Percentiles rank a stretch among this genome's conserved stretches.
These are phyloP conservation scores for Protomyces inouyei DNA, from an alignment of 1,139 yeast genomes.

Conservation along the genomic window DNA sequence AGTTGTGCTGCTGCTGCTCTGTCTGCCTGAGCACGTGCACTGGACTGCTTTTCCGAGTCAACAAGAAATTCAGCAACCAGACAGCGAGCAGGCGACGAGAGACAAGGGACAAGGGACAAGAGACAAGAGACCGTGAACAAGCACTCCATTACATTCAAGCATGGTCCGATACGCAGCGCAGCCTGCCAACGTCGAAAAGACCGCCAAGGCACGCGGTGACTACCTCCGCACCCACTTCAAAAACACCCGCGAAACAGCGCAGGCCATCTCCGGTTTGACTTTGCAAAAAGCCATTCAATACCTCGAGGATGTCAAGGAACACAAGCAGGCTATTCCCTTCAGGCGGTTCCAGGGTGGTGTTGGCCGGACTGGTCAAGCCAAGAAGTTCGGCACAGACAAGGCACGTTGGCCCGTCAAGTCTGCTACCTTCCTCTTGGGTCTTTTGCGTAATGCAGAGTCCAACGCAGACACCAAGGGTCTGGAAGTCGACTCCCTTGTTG, in stretches of 20 bases:
- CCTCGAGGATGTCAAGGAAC: slow-evolving; percentile 94
- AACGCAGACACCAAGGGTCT: slow-evolving; percentile 97
- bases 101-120: not conserved
- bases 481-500: slow-evolving; percentile 86
- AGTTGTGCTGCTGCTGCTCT: too few relatives aligned
- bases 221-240: slow-evolving; percentile 99
- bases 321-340: slow-evolving; percentile 99
- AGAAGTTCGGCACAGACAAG: slow-evolving; percentile 99
- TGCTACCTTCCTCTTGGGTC: slow-evolving; percentile 89
- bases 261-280: slow-evolving; percentile 97
- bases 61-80: not conserved
- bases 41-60: not conserved
- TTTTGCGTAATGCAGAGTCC: slow-evolving; percentile 95
- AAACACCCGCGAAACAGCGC: slow-evolving; percentile 99
- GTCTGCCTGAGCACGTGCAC: not conserved
- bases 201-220: slow-evolving; percentile 98
- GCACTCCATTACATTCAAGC: not conserved
- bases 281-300: slow-evolving; percentile 91
- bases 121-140: not conserved
- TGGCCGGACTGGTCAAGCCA: slow-evolving; percentile 99
- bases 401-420: slow-evolving; percentile 99
- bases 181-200: slow-evolving; percentile 91
- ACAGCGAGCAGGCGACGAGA: not conserved
- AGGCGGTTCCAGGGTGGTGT: slow-evolving; percentile 94
- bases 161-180: slow-evolving; percentile 30